Percentiles rank a stretch among this genome's conserved stretches.
phyloP scores from a whole-genome alignment of 257 asterid genomes.

The Nicotiana paniculata region DNA sequence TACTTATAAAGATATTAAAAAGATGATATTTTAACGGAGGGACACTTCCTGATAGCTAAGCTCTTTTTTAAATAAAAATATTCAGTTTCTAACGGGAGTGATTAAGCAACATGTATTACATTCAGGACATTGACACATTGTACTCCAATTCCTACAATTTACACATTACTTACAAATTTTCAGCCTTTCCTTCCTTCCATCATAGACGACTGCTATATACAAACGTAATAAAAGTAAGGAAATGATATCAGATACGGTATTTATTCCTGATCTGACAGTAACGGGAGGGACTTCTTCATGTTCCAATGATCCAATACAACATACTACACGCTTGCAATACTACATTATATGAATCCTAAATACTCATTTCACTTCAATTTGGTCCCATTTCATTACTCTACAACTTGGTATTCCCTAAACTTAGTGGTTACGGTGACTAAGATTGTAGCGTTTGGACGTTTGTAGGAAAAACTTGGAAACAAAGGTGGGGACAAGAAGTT shows the following conservation, averaged over 20 bases:
- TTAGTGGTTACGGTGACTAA: no score
- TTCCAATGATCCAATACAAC: background rate
- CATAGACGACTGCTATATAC: background rate
- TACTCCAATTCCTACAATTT: background rate
- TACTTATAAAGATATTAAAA: background rate
- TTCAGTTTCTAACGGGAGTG: background rate
- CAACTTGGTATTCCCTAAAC: background rate
- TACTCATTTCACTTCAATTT: background rate
- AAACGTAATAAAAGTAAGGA: background rate
- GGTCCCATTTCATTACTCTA: background rate
- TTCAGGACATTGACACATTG: background rate
- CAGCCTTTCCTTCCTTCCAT: background rate
- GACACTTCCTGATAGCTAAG: background rate
- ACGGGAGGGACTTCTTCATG: background rate
- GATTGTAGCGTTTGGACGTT: no score
- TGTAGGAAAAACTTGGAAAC: no score
- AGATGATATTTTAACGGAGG: background rate
- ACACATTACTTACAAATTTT: background rate
- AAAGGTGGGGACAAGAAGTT: no score
- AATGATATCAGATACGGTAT: background rate
- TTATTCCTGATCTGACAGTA: background rate
- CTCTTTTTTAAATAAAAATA: no score
- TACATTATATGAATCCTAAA: background rate
- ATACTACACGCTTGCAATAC: background rate
- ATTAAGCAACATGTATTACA: background rate